phyloP scores from a whole-genome alignment of 345 rosid species.

The Luvunga scandens region DNA sequence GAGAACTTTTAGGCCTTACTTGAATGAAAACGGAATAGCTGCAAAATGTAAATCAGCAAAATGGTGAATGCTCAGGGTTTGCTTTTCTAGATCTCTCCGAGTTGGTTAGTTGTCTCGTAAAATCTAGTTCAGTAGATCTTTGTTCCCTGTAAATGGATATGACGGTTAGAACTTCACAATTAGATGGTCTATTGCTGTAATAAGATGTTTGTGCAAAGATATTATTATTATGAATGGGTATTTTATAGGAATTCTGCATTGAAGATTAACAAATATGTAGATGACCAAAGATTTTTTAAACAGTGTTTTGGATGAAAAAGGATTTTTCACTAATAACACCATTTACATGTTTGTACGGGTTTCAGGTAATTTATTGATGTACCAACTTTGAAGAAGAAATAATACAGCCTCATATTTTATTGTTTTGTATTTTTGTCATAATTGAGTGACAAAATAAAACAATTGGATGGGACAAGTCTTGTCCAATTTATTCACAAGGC shows the following conservation, averaged over 20 bases:
- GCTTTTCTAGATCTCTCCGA: conserved; percentile 21
- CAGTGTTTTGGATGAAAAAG: too few relatives aligned
- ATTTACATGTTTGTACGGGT: too few relatives aligned
- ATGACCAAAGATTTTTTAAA: neutral
- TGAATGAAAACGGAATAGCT: conserved; percentile 52
- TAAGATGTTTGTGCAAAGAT: conserved; percentile 24
- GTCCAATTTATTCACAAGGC: too few relatives aligned
- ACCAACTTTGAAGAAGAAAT: too few relatives aligned
- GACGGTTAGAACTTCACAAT: conserved; percentile 22
- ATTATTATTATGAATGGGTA: neutral
- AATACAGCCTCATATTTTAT: too few relatives aligned
- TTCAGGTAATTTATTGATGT: too few relatives aligned
- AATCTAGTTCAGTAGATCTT: conserved; percentile 14
- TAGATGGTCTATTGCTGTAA: conserved; percentile 31
- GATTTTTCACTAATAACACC: too few relatives aligned
- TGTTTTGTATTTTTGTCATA: too few relatives aligned
- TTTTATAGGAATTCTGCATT: neutral
- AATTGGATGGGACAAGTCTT: too few relatives aligned
- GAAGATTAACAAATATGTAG: neutral
- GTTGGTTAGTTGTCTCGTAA: conserved; percentile 9
- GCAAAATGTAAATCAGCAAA: conserved; percentile 91
- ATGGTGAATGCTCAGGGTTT: conserved; percentile 45
- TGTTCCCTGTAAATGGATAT: conserved; percentile 39
- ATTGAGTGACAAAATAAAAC: too few relatives aligned
- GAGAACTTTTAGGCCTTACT: conserved; percentile 67